Conservation (phyloP, 1,284 basidiomycete genomes). For the Thelephora terrestris region DNA sequence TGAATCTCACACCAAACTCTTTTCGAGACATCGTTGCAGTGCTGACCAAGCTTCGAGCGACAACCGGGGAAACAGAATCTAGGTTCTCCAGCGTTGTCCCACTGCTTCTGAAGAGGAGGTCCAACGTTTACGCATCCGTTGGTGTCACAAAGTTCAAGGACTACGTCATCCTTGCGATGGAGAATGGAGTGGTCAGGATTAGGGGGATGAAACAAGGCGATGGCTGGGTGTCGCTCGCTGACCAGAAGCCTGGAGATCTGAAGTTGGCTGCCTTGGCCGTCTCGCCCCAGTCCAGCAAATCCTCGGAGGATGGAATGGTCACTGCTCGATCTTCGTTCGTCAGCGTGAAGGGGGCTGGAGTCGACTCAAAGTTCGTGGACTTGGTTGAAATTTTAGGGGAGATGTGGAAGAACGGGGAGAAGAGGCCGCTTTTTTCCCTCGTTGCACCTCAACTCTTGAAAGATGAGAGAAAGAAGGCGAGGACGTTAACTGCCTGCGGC, state of each 20-base stretch:
- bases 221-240: conserved; percentile 38
- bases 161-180: conserved; percentile 35
- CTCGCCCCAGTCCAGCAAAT: not conserved
- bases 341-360: no score
- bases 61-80: not conserved
- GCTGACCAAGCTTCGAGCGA: not conserved
- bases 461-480: not conserved
- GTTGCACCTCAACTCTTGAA: not conserved
- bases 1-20: not conserved
- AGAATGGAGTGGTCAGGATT: conserved; percentile 33
- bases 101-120: conserved; percentile 25
- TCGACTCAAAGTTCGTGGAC: not conserved
- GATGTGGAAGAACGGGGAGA: not conserved
- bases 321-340: not conserved
- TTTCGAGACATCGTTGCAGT: not conserved
- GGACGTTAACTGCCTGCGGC: conserved; percentile 13
- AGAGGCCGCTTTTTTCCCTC: not conserved
- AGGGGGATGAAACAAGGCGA: conserved; percentile 28
- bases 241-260: not conserved
- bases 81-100: not conserved
- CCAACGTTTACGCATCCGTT: conserved; percentile 29
- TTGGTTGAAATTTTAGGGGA: not conserved
- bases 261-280: not conserved
- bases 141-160: conserved; percentile 34
- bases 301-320: not conserved